A percentile compares a stretch with the other conserved stretches of the same genome.
Evolutionary conservation across 805 yeast species (phyloP).

Genomic region (Jamesozyma rosinii): DNA sequence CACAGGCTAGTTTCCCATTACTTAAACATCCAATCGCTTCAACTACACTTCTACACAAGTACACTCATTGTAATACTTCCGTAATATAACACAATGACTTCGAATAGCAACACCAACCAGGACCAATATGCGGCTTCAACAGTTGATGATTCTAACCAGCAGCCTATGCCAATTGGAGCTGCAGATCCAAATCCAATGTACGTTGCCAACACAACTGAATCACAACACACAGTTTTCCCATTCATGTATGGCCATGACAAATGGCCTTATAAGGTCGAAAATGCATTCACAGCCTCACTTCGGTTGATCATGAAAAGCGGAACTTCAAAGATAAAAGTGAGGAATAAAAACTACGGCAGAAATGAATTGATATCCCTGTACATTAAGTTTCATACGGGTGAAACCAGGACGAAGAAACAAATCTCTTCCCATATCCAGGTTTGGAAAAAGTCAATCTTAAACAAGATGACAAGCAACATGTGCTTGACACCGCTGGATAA

Average conservation of each 20-base stretch:
- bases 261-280: conserved; percentile 85
- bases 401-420: conserved; percentile 79
- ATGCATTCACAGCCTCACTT: conserved; percentile 79
- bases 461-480: conserved; percentile 20
- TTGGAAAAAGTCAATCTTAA: conserved; percentile 53
- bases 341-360: conserved; percentile 85
- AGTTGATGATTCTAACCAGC: no score
- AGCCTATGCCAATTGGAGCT: background rate
- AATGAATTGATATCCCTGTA: conserved; percentile 87
- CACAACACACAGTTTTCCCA: conserved; percentile 2
- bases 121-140: no score
- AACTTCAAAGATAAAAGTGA: conserved; percentile 71
- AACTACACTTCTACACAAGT: no score
- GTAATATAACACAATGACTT: no score
- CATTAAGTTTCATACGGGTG: conserved; percentile 69
- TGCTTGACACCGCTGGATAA: conserved; percentile 19
- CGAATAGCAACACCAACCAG: no score
- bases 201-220: background rate
- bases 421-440: conserved; percentile 93
- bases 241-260: conserved; percentile 34
- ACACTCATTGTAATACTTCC: no score
- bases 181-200: background rate
- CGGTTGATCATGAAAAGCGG: conserved; percentile 83
- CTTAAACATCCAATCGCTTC: no score
- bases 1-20: no score